Percentiles rank a stretch among this genome's conserved stretches.
phyloP scores from a whole-genome alignment of 2,329 filamentous ascomycete genomes.

The Penicillium sp. region DNA sequence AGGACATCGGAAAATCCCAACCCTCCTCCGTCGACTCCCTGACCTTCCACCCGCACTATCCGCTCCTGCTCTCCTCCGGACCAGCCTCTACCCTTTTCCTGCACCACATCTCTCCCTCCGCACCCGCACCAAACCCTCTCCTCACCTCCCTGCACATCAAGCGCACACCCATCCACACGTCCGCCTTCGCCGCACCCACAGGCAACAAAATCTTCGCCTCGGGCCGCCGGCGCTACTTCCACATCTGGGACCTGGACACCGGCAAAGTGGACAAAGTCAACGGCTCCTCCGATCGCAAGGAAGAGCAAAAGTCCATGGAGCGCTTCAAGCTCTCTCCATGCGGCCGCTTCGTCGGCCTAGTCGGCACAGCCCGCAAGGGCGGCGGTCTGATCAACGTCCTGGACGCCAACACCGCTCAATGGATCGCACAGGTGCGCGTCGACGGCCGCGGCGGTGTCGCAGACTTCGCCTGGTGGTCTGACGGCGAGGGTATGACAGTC shows the following conservation, averaged over 20 bases:
- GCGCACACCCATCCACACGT: constrained; percentile 78
- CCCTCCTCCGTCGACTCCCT: constrained; percentile 78
- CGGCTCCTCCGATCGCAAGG: constrained; percentile 67
- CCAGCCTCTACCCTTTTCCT: constrained; percentile 81
- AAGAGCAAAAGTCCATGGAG: constrained; percentile 90
- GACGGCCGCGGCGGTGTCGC: constrained; percentile 81
- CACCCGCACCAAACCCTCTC: constrained; percentile 79
- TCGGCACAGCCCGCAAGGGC: constrained; percentile 77
- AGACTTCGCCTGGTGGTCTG: constrained; percentile 90
- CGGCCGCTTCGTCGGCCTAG: constrained; percentile 79
- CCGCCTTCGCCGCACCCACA: constrained; percentile 71
- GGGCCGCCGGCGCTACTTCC: constrained; percentile 85
- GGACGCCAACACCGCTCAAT: constrained; percentile 77
- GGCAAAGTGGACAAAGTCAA: constrained; percentile 79
- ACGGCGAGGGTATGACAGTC: constrained; percentile 77
- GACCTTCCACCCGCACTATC: constrained; percentile 84
- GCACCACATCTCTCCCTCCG: constrained; percentile 79
- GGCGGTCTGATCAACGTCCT: constrained; percentile 87
- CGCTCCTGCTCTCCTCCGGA: constrained; percentile 86
- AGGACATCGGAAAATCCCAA: constrained; percentile 78
- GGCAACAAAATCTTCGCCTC: constrained; percentile 84
- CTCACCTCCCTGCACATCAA: constrained; percentile 87
- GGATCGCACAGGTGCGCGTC: constrained; percentile 78
- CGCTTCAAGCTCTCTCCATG: constrained; percentile 83
- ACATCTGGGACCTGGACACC: constrained; percentile 84